These are phyloP conservation scores for Vitis amurensis DNA, from an alignment of 164 flowering plant genomes.

Conservation along the genomic window DNA sequence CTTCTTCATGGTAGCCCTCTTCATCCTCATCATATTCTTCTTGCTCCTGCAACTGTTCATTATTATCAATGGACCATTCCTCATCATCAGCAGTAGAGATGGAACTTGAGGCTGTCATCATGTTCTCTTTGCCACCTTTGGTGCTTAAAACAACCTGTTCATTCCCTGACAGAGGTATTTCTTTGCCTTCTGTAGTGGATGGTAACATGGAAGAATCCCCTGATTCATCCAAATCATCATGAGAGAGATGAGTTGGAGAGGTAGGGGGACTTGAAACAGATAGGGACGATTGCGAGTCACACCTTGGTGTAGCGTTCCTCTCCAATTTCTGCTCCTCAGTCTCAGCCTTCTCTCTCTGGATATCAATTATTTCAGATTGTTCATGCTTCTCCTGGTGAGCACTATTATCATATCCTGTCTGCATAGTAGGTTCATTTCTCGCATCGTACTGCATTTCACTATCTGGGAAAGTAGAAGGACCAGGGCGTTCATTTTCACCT, in stretches of 20 bases:
- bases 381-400: constrained; percentile 31
- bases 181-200: constrained; percentile 38
- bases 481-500: constrained; percentile 41
- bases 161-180: constrained; percentile 30
- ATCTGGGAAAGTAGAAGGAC: constrained; percentile 46
- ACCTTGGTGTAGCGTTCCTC: constrained; percentile 37
- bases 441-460: constrained; percentile 33
- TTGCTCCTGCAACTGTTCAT: constrained; percentile 69
- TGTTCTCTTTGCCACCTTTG: constrained; percentile 28
- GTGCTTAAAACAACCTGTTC: constrained; percentile 26
- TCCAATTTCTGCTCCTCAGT: constrained; percentile 33
- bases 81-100: constrained; percentile 64
- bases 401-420: constrained; percentile 30
- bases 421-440: constrained; percentile 38
- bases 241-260: constrained; percentile 88
- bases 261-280: constrained; percentile 88
- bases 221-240: constrained; percentile 84
- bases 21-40: constrained; percentile 93
- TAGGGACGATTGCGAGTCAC: constrained; percentile 91
- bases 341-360: constrained; percentile 27
- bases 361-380: constrained; percentile 32
- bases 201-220: constrained; percentile 47
- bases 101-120: constrained; percentile 30
- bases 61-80: constrained; percentile 70
- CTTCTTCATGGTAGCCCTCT: constrained; percentile 78